These are phyloP conservation scores for Pseudomonodictys pantanalensis DNA, from an alignment of 495 filamentous ascomycete species.

Conservation along the genomic window DNA sequence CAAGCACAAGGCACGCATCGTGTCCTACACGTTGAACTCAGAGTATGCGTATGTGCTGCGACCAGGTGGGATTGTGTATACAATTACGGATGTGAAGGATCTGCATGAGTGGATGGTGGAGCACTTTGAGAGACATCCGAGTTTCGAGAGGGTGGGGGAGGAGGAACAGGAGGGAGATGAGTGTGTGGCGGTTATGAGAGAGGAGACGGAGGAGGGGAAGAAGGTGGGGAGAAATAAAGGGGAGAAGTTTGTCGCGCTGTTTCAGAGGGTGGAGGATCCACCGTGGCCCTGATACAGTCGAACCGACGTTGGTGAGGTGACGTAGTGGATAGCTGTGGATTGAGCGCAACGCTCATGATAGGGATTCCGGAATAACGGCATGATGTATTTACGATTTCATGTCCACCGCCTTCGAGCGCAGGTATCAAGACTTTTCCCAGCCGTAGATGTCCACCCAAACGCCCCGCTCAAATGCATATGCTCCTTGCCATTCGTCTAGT, in stretches of 20 bases:
- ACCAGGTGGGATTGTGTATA: conserved; percentile 84
- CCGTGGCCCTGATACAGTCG: conserved; percentile 54
- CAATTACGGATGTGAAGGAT: conserved; percentile 95
- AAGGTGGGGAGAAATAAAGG: conserved; percentile 92
- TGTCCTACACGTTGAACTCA: conserved; percentile 79
- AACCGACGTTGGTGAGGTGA: background rate
- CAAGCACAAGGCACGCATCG: conserved; percentile 94
- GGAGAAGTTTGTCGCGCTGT: conserved; percentile 82
- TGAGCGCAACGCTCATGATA: too few species aligned
- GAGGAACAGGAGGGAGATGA: conserved; percentile 57
- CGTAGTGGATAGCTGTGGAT: background rate
- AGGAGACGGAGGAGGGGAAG: conserved; percentile 93
- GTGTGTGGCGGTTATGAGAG: conserved; percentile 77
- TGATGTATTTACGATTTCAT: too few species aligned
- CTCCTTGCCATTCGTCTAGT: conserved; percentile 38
- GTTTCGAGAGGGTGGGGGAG: conserved; percentile 58
- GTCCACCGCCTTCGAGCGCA: background rate
- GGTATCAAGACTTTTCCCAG: conserved; percentile 26
- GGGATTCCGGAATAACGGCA: too few species aligned
- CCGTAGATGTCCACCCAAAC: conserved; percentile 7
- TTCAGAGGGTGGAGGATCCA: conserved; percentile 75
- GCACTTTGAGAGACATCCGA: conserved; percentile 71
- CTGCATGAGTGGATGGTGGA: conserved; percentile 87
- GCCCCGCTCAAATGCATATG: conserved; percentile 20
- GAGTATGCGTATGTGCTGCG: conserved; percentile 89